These are phyloP conservation scores for Quercus parvula DNA, from an alignment of 306 rosid genomes.

Conservation along the genomic window DNA sequence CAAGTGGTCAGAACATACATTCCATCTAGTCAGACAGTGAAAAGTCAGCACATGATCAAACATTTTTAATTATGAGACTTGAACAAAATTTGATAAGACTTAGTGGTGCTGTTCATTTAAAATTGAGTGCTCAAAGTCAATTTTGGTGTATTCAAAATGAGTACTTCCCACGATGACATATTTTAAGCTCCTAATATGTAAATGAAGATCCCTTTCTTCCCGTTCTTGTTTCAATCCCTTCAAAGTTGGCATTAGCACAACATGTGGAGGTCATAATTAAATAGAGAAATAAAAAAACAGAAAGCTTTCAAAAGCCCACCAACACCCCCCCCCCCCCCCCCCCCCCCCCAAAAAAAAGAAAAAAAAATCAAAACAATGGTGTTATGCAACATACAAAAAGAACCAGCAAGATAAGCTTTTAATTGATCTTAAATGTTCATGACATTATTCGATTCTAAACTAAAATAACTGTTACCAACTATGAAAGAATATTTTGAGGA, in stretches of 20 bases:
- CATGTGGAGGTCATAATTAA: not conserved
- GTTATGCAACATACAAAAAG: not conserved
- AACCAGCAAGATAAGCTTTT: too few relatives aligned
- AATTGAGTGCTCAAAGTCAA: not conserved
- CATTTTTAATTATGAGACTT: not conserved
- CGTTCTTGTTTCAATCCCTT: not conserved
- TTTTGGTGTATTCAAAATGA: not conserved
- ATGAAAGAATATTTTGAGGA: not conserved
- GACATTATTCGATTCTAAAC: not conserved
- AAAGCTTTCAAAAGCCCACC: not conserved
- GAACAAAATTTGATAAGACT: not conserved
- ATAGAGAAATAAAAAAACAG: not conserved
- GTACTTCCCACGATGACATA: not conserved
- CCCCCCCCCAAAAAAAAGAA: not conserved
- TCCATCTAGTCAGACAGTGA: constrained; percentile 1
- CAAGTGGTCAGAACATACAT: not conserved
- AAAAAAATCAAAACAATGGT: not conserved
- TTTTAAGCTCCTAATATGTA: not conserved
- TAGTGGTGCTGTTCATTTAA: not conserved
- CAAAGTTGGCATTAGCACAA: not conserved
- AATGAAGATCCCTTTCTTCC: not conserved
- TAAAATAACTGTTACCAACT: constrained; percentile 4
- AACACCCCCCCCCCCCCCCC: too few relatives aligned
- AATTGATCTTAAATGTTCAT: not conserved
- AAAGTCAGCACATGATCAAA: not conserved